These are phyloP conservation scores for Lizonia empirigonia DNA, from an alignment of 2,329 filamentous ascomycete species.

Conservation along the genomic window DNA sequence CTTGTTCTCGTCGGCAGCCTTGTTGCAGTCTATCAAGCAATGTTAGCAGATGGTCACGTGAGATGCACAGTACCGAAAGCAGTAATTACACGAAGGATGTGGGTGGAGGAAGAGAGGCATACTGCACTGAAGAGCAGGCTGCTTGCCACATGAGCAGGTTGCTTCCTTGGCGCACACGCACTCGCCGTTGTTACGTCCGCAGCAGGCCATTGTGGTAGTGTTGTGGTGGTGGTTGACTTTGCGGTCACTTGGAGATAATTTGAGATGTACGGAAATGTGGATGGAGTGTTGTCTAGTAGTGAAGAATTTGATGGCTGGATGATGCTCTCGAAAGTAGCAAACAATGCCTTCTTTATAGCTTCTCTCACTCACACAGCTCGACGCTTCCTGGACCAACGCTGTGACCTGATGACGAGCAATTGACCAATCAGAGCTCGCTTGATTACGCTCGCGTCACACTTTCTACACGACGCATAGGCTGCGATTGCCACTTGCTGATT, in stretches of 20 bases:
- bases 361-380: conserved; percentile 19
- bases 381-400: conserved; percentile 23
- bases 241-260: conserved; percentile 1
- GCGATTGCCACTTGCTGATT: conserved; percentile 32
- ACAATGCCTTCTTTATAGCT: conserved; percentile 29
- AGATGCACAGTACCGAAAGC: conserved; percentile 9
- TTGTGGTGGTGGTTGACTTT: conserved; percentile 19
- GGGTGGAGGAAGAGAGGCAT: conserved; percentile 27
- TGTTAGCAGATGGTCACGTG: conserved; percentile 11
- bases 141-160: conserved; percentile 86
- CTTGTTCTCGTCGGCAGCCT: conserved; percentile 75
- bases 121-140: conserved; percentile 82
- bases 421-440: conserved; percentile 38
- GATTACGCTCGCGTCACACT: conserved; percentile 33
- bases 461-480: conserved; percentile 18
- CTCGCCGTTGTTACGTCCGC: conserved; percentile 61
- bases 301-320: conserved; percentile 12
- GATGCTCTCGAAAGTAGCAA: conserved; percentile 4
- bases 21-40: conserved; percentile 64
- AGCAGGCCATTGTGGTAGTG: conserved; percentile 58
- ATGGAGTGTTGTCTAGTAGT: not conserved
- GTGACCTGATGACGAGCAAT: conserved; percentile 27
- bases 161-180: conserved; percentile 65
- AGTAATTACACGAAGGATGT: conserved; percentile 20
- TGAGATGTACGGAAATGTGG: not conserved